These are phyloP conservation scores for Fusarium caatingaense DNA, from an alignment of 2,329 filamentous ascomycete species.

Conservation along the genomic window DNA sequence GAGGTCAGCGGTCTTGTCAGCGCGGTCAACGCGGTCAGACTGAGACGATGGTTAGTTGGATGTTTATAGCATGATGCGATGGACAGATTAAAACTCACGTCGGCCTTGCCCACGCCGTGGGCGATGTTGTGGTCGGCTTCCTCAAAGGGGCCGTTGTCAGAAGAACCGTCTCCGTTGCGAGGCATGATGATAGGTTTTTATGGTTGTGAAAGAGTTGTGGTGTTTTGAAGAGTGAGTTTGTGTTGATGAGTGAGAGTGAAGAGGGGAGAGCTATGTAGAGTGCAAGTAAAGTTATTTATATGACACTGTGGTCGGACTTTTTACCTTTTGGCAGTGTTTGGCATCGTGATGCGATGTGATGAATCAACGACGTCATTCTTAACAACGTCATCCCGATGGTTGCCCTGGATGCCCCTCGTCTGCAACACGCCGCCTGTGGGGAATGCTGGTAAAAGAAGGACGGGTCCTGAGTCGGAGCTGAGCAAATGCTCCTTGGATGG, in stretches of 20 bases:
- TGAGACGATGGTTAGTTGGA: slow-evolving; percentile 19
- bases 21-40: slow-evolving; percentile 56
- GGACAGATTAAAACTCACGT: slow-evolving; percentile 48
- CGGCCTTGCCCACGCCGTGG: slow-evolving; percentile 56
- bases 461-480: background rate
- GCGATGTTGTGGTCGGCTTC: slow-evolving; percentile 55
- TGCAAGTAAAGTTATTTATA: slow-evolving; percentile 33
- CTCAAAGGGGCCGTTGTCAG: slow-evolving; percentile 59
- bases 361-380: slow-evolving; percentile 38
- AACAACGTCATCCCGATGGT: slow-evolving; percentile 34
- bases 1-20: slow-evolving; percentile 62
- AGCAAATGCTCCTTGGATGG: slow-evolving; percentile 28
- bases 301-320: background rate
- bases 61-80: background rate
- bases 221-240: slow-evolving; percentile 2
- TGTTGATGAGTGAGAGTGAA: slow-evolving; percentile 14
- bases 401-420: slow-evolving; percentile 2
- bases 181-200: slow-evolving; percentile 55
- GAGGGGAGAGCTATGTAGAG: background rate
- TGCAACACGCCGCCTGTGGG: slow-evolving; percentile 22
- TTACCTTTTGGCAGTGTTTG: slow-evolving; percentile 8
- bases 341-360: slow-evolving; percentile 36
- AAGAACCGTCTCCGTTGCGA: slow-evolving; percentile 61
- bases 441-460: slow-evolving; percentile 10
- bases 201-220: slow-evolving; percentile 1